A percentile compares a stretch with the other conserved stretches of the same genome.
These are phyloP conservation scores for Fusarium xyrophilum DNA, from an alignment of 2,329 filamentous ascomycete genomes.

Conservation along the genomic window DNA sequence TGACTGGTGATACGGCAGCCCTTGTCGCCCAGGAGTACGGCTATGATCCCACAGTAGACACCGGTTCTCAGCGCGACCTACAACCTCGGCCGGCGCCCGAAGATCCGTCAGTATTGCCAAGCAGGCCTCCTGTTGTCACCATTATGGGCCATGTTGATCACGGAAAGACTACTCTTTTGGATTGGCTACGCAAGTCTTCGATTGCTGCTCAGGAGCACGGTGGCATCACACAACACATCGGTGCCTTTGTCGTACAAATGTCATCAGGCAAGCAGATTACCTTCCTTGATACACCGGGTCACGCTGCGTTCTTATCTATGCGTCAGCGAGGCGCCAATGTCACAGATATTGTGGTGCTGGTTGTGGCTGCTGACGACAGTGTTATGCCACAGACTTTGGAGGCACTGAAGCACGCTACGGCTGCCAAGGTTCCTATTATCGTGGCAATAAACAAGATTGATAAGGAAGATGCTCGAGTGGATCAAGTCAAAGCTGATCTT, in stretches of 20 bases:
- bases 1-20: slow-evolving; percentile 89
- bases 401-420: slow-evolving; percentile 90
- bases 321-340: slow-evolving; percentile 93
- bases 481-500: slow-evolving; percentile 88
- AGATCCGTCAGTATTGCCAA: slow-evolving; percentile 72
- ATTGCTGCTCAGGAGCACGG: slow-evolving; percentile 91
- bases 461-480: slow-evolving; percentile 79
- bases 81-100: slow-evolving; percentile 71
- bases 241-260: slow-evolving; percentile 91
- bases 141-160: slow-evolving; percentile 99
- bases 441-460: slow-evolving; percentile 98
- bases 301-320: slow-evolving; percentile 96
- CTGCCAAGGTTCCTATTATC: slow-evolving; percentile 90
- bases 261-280: slow-evolving; percentile 89
- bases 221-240: slow-evolving; percentile 98
- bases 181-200: slow-evolving; percentile 91
- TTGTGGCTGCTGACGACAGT: slow-evolving; percentile 95
- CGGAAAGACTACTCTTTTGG: slow-evolving; percentile 94
- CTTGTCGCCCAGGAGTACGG: slow-evolving; percentile 93
- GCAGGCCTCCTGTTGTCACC: slow-evolving; percentile 89
- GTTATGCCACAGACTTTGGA: slow-evolving; percentile 98
- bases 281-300: slow-evolving; percentile 95
- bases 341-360: slow-evolving; percentile 94
- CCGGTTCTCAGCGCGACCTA: slow-evolving; percentile 72
- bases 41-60: slow-evolving; percentile 81